Evolutionary conservation across 192 early-diverging fungal genomes (phyloP).

Genomic region (Spizellomyces sp.): DNA sequence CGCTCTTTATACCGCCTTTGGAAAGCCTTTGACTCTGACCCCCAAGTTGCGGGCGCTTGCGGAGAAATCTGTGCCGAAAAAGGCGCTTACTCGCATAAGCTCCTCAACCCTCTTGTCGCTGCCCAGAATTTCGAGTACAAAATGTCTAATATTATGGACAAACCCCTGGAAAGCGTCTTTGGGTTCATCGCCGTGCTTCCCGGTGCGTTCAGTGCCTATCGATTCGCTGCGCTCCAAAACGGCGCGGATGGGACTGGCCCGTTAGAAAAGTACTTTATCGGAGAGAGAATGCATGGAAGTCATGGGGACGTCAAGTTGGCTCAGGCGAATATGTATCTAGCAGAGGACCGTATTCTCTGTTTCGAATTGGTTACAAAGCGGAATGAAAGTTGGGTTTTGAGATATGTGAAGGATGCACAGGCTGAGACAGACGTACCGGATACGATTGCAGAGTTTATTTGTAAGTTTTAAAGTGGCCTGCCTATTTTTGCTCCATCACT

Average conservation of each 20-base stretch:
- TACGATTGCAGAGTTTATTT: conserved; percentile 71
- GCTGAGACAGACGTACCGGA: conserved; percentile 86
- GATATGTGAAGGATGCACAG: conserved; percentile 70
- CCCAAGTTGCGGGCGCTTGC: conserved; percentile 77
- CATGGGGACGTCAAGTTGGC: conserved; percentile 50
- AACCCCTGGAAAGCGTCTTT: conserved; percentile 85
- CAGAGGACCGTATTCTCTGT: conserved; percentile 77
- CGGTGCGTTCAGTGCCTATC: conserved; percentile 83
- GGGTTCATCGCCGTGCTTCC: conserved; percentile 95
- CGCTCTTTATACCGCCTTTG: conserved; percentile 75
- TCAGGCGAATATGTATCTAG: conserved; percentile 75
- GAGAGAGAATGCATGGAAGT: conserved; percentile 64
- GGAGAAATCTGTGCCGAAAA: conserved; percentile 78
- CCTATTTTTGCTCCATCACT: conserved; percentile 19
- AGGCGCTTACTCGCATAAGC: conserved; percentile 57
- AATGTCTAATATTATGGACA: conserved; percentile 82
- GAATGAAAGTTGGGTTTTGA: conserved; percentile 66
- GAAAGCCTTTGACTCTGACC: conserved; percentile 78
- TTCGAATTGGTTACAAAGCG: conserved; percentile 84
- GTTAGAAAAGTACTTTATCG: conserved; percentile 77
- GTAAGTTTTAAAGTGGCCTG: conserved; percentile 29
- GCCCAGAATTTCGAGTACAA: conserved; percentile 91
- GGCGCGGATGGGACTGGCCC: conserved; percentile 63
- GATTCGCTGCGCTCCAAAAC: conserved; percentile 71
- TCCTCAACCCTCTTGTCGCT: conserved; percentile 77